A percentile compares a stretch with the other conserved stretches of the same genome.
phyloP scores from a whole-genome alignment of 306 rosid genomes.

The Prunus salicina region DNA sequence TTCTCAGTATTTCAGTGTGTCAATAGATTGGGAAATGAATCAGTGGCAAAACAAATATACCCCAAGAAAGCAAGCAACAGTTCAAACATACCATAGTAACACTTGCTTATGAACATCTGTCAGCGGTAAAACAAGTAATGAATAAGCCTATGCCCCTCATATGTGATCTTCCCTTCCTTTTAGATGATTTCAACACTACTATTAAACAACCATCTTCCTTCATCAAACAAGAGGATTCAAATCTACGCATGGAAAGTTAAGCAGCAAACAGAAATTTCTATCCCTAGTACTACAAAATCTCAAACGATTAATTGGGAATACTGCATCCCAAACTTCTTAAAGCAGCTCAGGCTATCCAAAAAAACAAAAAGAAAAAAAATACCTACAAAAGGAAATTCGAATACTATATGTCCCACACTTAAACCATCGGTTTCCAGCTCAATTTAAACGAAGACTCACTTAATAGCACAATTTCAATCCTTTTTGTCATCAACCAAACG shows the following conservation, averaged over 20 bases:
- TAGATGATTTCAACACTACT: background rate
- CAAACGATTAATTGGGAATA: background rate
- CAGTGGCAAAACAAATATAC: background rate
- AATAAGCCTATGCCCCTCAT: background rate
- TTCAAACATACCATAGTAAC: background rate
- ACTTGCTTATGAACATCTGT: background rate
- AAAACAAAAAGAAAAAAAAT: background rate
- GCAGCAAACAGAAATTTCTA: background rate
- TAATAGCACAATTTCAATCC: background rate
- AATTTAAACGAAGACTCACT: background rate
- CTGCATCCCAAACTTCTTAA: constrained; percentile 1
- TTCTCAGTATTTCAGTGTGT: background rate
- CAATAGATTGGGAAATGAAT: background rate
- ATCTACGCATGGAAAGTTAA: background rate
- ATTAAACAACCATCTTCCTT: background rate
- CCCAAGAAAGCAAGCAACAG: constrained; percentile 5
- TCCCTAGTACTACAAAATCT: background rate
- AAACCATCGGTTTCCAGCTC: constrained; percentile 3
- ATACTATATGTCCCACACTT: background rate
- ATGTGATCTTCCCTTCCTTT: background rate
- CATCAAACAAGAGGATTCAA: background rate
- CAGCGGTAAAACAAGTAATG: background rate
- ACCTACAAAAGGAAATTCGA: background rate
- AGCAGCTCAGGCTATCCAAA: background rate
- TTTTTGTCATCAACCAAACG: constrained; percentile 4